phyloP scores from a whole-genome alignment of 306 rosid genomes.

The Castanea sativa region DNA sequence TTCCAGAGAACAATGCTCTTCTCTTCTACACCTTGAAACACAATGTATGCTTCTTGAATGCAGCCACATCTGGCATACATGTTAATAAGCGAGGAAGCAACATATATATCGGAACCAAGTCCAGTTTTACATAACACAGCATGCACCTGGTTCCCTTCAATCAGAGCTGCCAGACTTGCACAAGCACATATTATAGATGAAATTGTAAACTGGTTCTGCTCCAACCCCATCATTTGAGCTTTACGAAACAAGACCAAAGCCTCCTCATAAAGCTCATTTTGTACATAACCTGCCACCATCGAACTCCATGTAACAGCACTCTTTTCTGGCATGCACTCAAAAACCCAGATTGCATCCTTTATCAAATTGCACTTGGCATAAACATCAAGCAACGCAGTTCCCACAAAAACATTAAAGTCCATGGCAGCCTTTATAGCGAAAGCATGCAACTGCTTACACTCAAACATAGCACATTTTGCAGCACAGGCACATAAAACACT shows the following conservation, averaged over 20 bases:
- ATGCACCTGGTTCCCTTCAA: constrained; percentile 78
- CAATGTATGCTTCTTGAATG: constrained; percentile 60
- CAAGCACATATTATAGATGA: constrained; percentile 79
- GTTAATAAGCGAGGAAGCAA: constrained; percentile 65
- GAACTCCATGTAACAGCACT: constrained; percentile 91
- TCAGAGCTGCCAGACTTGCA: constrained; percentile 65
- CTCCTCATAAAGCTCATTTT: constrained; percentile 65
- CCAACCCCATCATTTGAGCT: constrained; percentile 45
- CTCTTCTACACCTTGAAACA: constrained; percentile 50
- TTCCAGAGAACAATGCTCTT: constrained; percentile 72
- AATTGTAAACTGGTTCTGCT: constrained; percentile 53
- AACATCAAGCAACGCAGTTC: constrained; percentile 76
- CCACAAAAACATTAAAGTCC: constrained; percentile 72
- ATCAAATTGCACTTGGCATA: constrained; percentile 69
- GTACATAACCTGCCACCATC: constrained; percentile 71
- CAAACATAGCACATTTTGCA: constrained; percentile 44
- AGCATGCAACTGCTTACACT: constrained; percentile 73
- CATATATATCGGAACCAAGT: constrained; percentile 48
- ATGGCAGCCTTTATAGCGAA: constrained; percentile 63
- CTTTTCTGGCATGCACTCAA: constrained; percentile 63
- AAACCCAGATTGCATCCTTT: constrained; percentile 55
- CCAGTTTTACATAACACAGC: constrained; percentile 63
- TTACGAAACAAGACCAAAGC: constrained; percentile 62
- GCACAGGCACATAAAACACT: constrained; percentile 83
- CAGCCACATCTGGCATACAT: constrained; percentile 92